These are phyloP conservation scores for Blastobotrys buckinghamii DNA, from an alignment of 1,139 yeast genomes.

Conservation along the genomic window DNA sequence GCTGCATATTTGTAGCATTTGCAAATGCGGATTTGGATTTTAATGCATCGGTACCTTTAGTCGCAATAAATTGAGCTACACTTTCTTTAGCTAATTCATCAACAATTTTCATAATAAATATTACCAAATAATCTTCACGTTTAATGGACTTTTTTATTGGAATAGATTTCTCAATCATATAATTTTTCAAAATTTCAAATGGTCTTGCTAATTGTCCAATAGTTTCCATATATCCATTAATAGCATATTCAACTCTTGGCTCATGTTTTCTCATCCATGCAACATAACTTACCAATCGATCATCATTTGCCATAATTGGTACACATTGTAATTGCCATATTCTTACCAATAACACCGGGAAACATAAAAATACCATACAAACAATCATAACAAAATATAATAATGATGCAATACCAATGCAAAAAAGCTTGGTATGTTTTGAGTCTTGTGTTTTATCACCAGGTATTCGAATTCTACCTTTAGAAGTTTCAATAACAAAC, in stretches of 20 bases:
- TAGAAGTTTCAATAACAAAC: background rate
- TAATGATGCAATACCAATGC: background rate
- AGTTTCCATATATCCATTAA: constrained; percentile 1
- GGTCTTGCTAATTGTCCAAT: background rate
- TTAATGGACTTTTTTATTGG: background rate
- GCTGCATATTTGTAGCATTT: no score
- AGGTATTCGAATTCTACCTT: background rate
- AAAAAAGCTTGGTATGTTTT: background rate
- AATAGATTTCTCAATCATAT: background rate
- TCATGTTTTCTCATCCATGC: background rate
- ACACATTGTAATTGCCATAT: background rate
- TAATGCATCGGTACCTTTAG: background rate
- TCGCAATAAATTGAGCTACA: constrained; percentile 1
- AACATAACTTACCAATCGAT: background rate
- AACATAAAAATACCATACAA: constrained; percentile 4
- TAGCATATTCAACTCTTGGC: background rate
- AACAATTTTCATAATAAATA: background rate
- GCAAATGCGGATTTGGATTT: no score
- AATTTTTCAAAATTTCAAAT: background rate
- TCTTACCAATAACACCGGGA: constrained; percentile 1
- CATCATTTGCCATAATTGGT: constrained; percentile 1
- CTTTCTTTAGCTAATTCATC: background rate
- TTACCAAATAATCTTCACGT: background rate
- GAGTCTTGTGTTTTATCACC: background rate
- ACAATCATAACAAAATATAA: background rate